A percentile compares a stretch with the other conserved stretches of the same genome.
These are phyloP conservation scores for Berberis vulgaris DNA, from an alignment of 164 flowering plant genomes.

Conservation along the genomic window DNA sequence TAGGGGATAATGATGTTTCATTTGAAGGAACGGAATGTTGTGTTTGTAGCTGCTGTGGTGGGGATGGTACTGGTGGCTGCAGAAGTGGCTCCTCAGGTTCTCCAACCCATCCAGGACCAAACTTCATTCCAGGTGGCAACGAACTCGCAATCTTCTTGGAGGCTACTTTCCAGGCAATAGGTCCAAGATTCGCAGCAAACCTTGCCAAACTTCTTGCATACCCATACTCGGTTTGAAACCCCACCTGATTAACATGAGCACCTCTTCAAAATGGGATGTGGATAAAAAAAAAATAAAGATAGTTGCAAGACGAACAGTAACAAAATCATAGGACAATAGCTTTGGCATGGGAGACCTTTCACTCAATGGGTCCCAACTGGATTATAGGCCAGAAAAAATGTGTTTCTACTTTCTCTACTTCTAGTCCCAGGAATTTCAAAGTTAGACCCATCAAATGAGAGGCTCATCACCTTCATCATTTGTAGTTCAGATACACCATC, in stretches of 20 bases:
- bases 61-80: neutral
- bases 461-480: too few species aligned
- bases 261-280: too few species aligned
- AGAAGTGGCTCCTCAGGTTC: slow-evolving; percentile 25
- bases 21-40: slow-evolving; percentile 12
- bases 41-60: neutral
- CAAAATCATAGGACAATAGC: neutral
- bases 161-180: slow-evolving; percentile 68
- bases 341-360: neutral
- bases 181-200: slow-evolving; percentile 82
- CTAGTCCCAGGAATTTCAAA: neutral
- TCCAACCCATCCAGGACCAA: slow-evolving; percentile 66
- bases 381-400: too few species aligned
- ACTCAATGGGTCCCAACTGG: neutral
- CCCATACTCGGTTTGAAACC: slow-evolving; percentile 49
- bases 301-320: neutral
- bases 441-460: neutral
- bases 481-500: neutral
- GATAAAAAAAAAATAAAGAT: neutral
- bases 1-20: slow-evolving; percentile 4
- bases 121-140: slow-evolving; percentile 50
- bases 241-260: slow-evolving; percentile 46
- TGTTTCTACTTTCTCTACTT: too few species aligned
- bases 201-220: slow-evolving; percentile 81
- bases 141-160: slow-evolving; percentile 49